Conservation (phyloP, 176 grass and related monocot species). For the Aegilops sharonensis region DNA sequence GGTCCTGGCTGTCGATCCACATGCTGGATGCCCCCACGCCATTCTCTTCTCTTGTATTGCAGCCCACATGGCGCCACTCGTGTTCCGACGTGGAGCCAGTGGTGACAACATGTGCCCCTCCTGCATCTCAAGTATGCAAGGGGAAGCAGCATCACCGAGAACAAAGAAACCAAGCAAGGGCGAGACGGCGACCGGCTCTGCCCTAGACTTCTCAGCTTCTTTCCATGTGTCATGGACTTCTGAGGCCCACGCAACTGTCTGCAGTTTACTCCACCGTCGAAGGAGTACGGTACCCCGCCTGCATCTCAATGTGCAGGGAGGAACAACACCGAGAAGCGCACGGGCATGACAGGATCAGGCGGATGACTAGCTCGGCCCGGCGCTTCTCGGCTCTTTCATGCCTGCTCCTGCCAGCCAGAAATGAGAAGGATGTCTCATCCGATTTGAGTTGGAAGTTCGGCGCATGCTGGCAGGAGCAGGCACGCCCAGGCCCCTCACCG, state of each 20-base stretch:
- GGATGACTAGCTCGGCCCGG: background rate
- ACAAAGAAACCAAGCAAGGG: background rate
- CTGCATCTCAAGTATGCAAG: background rate
- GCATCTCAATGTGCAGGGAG: conserved; percentile 23
- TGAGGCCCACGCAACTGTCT: background rate
- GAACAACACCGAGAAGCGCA: conserved; percentile 31
- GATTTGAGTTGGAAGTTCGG: background rate
- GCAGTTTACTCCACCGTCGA: background rate
- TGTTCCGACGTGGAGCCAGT: background rate
- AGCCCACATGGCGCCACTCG: background rate
- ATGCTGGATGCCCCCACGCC: background rate
- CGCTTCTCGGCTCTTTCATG: conserved; percentile 42
- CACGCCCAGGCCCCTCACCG: conserved; percentile 94
- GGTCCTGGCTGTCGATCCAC: background rate
- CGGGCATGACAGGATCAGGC: background rate
- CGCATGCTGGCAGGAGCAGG: conserved; percentile 72
- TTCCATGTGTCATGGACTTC: background rate
- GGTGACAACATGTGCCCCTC: background rate
- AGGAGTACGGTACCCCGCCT: conserved; percentile 6
- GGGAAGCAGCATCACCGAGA: background rate
- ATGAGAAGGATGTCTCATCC: background rate
- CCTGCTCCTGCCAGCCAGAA: conserved; percentile 66
- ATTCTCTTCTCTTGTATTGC: background rate
- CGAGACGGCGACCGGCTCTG: background rate
- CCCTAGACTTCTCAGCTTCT: background rate